These are phyloP conservation scores for Kandelia obovata DNA, from an alignment of 345 rosid species.

Conservation along the genomic window DNA sequence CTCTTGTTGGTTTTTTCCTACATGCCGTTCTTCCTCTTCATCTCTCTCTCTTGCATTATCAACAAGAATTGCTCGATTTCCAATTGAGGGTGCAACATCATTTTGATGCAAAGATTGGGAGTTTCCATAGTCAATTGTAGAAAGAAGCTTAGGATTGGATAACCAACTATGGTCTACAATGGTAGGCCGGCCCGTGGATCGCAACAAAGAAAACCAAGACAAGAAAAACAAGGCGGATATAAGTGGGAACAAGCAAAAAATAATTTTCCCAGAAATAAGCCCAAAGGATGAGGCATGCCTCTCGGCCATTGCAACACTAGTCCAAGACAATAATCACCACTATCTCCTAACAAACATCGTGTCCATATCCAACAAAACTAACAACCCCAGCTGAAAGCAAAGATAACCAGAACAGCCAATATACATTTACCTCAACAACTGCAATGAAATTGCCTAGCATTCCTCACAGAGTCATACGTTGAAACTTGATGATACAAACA, in stretches of 20 bases:
- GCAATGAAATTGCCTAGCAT: slow-evolving; percentile 3
- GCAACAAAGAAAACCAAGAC: slow-evolving; percentile 75
- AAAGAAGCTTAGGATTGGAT: slow-evolving; percentile 24
- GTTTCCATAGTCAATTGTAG: slow-evolving; percentile 28
- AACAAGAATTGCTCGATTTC: slow-evolving; percentile 25
- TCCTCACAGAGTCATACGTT: background rate
- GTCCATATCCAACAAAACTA: background rate
- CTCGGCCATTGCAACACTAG: slow-evolving; percentile 49
- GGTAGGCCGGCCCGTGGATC: slow-evolving; percentile 43
- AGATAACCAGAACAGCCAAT: background rate
- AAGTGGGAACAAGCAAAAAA: slow-evolving; percentile 44
- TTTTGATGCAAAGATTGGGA: slow-evolving; percentile 10
- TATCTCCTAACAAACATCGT: slow-evolving; percentile 3
- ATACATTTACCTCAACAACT: background rate
- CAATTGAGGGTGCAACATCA: slow-evolving; percentile 23
- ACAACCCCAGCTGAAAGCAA: background rate
- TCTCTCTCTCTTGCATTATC: slow-evolving; percentile 24
- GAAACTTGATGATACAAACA: background rate
- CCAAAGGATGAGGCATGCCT: slow-evolving; percentile 37
- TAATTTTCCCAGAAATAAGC: slow-evolving; percentile 37
- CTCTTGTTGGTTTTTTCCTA: slow-evolving; percentile 9
- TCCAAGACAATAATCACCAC: background rate
- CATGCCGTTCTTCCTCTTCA: slow-evolving; percentile 15
- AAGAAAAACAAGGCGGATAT: slow-evolving; percentile 42
- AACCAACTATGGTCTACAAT: slow-evolving; percentile 35